These are phyloP conservation scores for Vararia minispora DNA, from an alignment of 768 basidiomycete genomes.

Conservation along the genomic window DNA sequence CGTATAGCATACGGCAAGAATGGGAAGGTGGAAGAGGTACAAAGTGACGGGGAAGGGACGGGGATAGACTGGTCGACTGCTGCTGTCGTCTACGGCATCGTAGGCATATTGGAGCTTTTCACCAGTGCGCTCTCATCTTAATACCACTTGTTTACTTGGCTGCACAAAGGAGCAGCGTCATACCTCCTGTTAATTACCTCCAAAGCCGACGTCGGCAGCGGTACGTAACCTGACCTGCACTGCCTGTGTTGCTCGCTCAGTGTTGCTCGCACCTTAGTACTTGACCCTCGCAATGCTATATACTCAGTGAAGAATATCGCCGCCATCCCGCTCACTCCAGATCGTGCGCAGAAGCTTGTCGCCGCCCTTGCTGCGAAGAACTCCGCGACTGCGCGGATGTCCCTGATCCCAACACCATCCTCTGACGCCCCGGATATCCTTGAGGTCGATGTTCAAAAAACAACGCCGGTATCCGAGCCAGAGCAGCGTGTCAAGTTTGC, in stretches of 20 bases:
- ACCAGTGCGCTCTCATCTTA: slow-evolving; percentile 36
- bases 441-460: slow-evolving; percentile 2
- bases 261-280: slow-evolving; percentile 30
- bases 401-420: slow-evolving; percentile 25
- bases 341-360: slow-evolving; percentile 44
- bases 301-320: slow-evolving; percentile 59
- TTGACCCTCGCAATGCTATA: slow-evolving; percentile 49
- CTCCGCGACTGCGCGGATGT: slow-evolving; percentile 31
- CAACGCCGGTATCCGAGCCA: not conserved
- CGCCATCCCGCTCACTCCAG: slow-evolving; percentile 62
- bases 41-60: slow-evolving; percentile 21
- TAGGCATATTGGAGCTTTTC: slow-evolving; percentile 65
- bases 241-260: slow-evolving; percentile 1
- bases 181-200: slow-evolving; percentile 67
- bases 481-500: slow-evolving; percentile 44
- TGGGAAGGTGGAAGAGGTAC: slow-evolving; percentile 40
- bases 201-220: slow-evolving; percentile 47
- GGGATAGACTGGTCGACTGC: slow-evolving; percentile 41
- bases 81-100: slow-evolving; percentile 61
- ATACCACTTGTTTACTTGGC: slow-evolving; percentile 1
- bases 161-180: slow-evolving; percentile 36
- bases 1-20: slow-evolving; percentile 52
- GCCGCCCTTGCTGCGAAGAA: slow-evolving; percentile 43
- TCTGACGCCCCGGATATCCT: slow-evolving; percentile 6
- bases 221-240: slow-evolving; percentile 29